These are phyloP conservation scores for Biscogniauxia sp. DNA, from an alignment of 2,329 filamentous ascomycete species.

Conservation along the genomic window DNA sequence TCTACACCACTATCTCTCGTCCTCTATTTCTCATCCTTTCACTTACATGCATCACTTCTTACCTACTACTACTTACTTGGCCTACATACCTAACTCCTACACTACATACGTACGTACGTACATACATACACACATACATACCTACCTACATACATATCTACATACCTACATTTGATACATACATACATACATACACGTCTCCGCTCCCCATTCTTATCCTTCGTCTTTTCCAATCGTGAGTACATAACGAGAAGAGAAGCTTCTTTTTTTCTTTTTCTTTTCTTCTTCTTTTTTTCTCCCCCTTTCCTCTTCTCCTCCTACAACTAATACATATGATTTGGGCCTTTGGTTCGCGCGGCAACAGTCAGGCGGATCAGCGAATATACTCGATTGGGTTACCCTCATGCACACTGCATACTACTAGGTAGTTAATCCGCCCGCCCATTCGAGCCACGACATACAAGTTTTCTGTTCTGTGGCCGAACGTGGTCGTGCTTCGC, in stretches of 20 bases:
- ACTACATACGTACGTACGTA: background rate
- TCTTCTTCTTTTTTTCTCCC: background rate
- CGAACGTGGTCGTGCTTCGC: slow-evolving; percentile 34
- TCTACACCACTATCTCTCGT: background rate
- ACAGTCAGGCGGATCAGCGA: slow-evolving; percentile 31
- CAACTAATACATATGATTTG: background rate
- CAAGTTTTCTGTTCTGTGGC: slow-evolving; percentile 28
- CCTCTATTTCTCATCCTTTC: background rate
- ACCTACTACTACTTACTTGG: background rate
- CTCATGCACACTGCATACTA: slow-evolving; percentile 35
- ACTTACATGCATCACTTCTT: background rate
- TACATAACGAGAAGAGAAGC: too few species aligned
- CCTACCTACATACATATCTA: background rate
- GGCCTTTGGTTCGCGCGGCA: slow-evolving; percentile 23
- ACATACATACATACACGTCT: too few species aligned
- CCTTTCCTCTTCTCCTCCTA: background rate
- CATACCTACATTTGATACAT: background rate
- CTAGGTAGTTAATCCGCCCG: slow-evolving; percentile 26
- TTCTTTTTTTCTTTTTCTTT: background rate
- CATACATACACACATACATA: background rate
- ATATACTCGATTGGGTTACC: slow-evolving; percentile 33
- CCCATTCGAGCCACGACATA: slow-evolving; percentile 39
- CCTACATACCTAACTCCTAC: background rate
- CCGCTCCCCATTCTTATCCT: background rate
- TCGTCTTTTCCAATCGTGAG: too few species aligned